Base-by-base conservation (phyloP, 208 protist species). In the Vickermania ingenoplastis region DNA sequence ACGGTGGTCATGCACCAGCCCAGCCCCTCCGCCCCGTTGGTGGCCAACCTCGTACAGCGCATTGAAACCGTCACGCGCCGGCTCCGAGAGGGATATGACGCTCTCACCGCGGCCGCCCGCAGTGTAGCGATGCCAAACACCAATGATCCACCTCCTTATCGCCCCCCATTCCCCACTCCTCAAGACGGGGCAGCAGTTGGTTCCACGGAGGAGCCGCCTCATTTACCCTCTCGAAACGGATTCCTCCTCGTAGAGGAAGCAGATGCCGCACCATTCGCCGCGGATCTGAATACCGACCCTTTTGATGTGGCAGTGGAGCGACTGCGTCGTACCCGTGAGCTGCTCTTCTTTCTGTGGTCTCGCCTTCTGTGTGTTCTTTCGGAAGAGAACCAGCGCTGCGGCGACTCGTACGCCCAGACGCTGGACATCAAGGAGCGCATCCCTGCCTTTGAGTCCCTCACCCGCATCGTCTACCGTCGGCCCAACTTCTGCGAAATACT, bases 401-500 rank as follows among this genome's bases (percentile, higher is more conserved):
- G 69, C 22, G 86, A 94, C 61, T 67, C 69, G 7, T 91, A 88
- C 48, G 65, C 77, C 57, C 62, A 74, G n/a, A 85, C 78, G 7
- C 59, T 94, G n/a, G 85, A 85, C 53, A 72, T 88, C 41, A 67
- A 91, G 53, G 87, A 94, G 60, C 76, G 79, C 21, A 59, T 81
- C 21, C 77, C 81, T 26, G 36, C 36, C 36, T 90, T 89, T 66
- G 81, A 91, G 64, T 82, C 74, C 50, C 71, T 91, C 27, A 68
- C 81, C 13, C 71, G 87, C 65, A 57, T 75, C 30, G 73, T 94
- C 53, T 79, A 90, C 59, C 72, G 85, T 57, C 91, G 91, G 63
- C 83, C 77, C 11, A 24, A 63, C 2, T 94, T 94, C 56, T 94
- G 87, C 61, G 81, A 91, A 29, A 68, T 81, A 30, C 73, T 94